phyloP scores from a whole-genome alignment of 495 filamentous ascomycete genomes.

The Tetracladium setigerum region DNA sequence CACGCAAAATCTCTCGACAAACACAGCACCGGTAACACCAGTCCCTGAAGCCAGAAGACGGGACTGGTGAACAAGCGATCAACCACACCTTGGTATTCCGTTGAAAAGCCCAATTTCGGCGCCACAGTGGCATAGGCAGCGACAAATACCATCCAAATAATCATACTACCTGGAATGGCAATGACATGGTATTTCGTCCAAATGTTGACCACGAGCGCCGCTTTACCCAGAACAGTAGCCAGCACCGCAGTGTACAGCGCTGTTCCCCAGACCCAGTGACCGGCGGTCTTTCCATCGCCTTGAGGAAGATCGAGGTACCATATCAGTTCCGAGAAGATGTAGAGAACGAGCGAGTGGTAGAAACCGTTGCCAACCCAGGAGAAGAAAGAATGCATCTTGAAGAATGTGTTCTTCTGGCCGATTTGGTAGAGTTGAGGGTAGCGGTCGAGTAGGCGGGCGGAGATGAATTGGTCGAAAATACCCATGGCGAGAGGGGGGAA shows the following conservation, averaged over 20 bases:
- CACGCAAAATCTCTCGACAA: constrained; percentile 81
- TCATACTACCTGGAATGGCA: constrained; percentile 89
- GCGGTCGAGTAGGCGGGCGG: constrained; percentile 88
- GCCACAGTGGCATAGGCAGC: constrained; percentile 87
- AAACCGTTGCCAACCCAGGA: constrained; percentile 90
- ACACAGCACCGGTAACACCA: constrained; percentile 75
- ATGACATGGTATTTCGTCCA: constrained; percentile 99
- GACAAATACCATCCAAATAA: constrained; percentile 86
- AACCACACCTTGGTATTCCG: constrained; percentile 79
- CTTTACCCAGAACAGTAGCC: constrained; percentile 89
- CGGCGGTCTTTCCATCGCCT: constrained; percentile 66
- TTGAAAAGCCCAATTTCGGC: constrained; percentile 74
- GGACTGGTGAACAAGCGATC: constrained; percentile 73
- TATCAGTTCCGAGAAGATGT: constrained; percentile 74
- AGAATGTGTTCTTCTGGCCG: constrained; percentile 87
- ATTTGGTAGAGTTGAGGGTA: constrained; percentile 96
- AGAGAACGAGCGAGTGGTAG: constrained; percentile 91
- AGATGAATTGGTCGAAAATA: constrained; percentile 97
- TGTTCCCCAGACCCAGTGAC: constrained; percentile 97
- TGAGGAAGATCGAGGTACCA: constrained; percentile 72
- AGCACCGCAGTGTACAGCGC: constrained; percentile 86
- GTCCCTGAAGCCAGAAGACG: constrained; percentile 80
- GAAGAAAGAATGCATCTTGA: constrained; percentile 84
- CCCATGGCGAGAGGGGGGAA: constrained; percentile 91
- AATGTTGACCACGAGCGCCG: constrained; percentile 87